Percentiles rank a stretch among this genome's conserved stretches.
Conservation (phyloP, 208 protist species). For the Herpetomonas samuelpessoai region DNA sequence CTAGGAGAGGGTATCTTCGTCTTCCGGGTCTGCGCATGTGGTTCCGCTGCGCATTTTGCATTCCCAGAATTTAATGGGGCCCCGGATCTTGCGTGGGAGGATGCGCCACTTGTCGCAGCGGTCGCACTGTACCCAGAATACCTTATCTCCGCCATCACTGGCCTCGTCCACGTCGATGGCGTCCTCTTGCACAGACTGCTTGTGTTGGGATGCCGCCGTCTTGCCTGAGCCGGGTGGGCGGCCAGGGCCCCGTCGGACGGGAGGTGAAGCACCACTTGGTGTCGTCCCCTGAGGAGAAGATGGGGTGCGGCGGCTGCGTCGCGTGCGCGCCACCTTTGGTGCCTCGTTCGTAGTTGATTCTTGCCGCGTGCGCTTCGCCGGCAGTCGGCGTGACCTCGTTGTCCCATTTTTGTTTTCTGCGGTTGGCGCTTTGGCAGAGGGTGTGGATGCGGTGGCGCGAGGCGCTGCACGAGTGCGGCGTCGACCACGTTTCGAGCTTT, state of each 20-base stretch:
- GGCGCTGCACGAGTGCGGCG: no score
- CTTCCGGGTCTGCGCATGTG: slow-evolving; percentile 67
- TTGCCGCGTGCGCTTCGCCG: background rate
- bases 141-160: slow-evolving; percentile 27
- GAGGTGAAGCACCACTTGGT: background rate
- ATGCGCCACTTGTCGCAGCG: slow-evolving; percentile 81
- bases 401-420: background rate
- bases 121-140: slow-evolving; percentile 86
- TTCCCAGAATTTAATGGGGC: slow-evolving; percentile 42
- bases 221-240: slow-evolving; percentile 3
- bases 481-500: no score
- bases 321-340: no score
- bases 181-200: background rate
- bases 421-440: background rate
- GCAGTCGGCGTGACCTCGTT: background rate
- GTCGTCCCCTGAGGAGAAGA: no score
- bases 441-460: no score
- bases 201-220: background rate
- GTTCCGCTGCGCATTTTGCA: slow-evolving; percentile 63
- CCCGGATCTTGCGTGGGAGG: slow-evolving; percentile 40
- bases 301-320: no score
- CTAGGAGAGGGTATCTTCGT: slow-evolving; percentile 37
- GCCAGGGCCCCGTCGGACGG: background rate
- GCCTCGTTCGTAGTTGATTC: background rate
- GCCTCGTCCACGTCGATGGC: slow-evolving; percentile 9